These are phyloP conservation scores for Naumovozyma castellii DNA, from an alignment of 805 yeast species.

Conservation along the genomic window DNA sequence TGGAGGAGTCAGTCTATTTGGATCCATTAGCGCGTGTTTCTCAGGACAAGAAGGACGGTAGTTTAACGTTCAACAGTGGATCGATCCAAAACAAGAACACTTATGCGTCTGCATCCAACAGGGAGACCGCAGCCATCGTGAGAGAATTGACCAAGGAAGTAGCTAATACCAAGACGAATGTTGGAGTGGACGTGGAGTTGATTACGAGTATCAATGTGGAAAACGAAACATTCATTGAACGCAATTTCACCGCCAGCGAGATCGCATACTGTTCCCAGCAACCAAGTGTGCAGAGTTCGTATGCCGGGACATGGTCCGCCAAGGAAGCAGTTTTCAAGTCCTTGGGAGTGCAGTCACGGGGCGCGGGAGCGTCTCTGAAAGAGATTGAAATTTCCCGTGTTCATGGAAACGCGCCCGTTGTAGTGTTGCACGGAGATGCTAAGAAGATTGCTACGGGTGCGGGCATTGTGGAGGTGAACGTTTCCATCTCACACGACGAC, in stretches of 20 bases:
- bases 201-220: conserved; percentile 70
- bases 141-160: conserved; percentile 40
- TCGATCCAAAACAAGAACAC: conserved; percentile 37
- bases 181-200: conserved; percentile 96
- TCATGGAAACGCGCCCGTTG: conserved; percentile 73
- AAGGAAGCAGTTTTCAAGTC: conserved; percentile 98
- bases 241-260: conserved; percentile 83
- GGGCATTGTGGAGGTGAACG: conserved; percentile 64
- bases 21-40: conserved; percentile 75
- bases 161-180: conserved; percentile 40
- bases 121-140: conserved; percentile 57
- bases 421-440: conserved; percentile 69
- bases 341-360: conserved; percentile 76
- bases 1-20: conserved; percentile 84
- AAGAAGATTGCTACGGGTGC: conserved; percentile 57
- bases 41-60: conserved; percentile 29
- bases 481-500: conserved; percentile 93
- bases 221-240: conserved; percentile 83
- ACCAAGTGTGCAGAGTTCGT: conserved; percentile 77
- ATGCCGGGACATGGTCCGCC: conserved; percentile 98
- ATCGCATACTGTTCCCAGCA: conserved; percentile 67
- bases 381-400: conserved; percentile 82
- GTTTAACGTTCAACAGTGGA: conserved; percentile 41
- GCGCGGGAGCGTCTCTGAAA: conserved; percentile 89
- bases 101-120: conserved; percentile 35